These are phyloP conservation scores for Chlamydomonas sp. DNA, from an alignment of 139 green algal species.

Conservation along the genomic window DNA sequence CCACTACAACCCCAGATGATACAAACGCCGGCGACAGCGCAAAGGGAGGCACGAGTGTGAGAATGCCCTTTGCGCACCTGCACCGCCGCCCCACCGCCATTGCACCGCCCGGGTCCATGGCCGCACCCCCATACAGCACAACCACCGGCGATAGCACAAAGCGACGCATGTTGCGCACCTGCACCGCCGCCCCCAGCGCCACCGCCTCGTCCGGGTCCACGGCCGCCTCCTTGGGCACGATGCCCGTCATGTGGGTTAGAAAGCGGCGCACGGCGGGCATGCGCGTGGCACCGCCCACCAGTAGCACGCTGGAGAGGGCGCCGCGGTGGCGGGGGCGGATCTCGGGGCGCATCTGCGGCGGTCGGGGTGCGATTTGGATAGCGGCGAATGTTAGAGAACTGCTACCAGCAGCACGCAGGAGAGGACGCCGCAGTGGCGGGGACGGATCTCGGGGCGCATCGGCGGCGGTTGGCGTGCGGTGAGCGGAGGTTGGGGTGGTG, in stretches of 20 bases:
- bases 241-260: constrained; percentile 88
- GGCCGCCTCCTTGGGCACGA: constrained; percentile 52
- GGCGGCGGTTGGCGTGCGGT: constrained; percentile 13
- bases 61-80: not conserved
- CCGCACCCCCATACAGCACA: not conserved
- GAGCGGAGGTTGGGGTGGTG: no score
- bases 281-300: constrained; percentile 90
- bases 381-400: constrained; percentile 39
- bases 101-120: constrained; percentile 88
- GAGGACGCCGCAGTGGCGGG: constrained; percentile 72
- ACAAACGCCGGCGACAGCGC: no score
- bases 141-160: no score
- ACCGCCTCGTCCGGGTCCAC: constrained; percentile 90
- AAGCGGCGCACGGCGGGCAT: constrained; percentile 84
- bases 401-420: constrained; percentile 83
- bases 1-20: no score
- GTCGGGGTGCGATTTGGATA: not conserved
- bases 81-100: not conserved
- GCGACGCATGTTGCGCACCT: constrained; percentile 26
- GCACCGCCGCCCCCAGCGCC: constrained; percentile 86
- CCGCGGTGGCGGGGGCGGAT: constrained; percentile 74
- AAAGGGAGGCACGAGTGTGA: no score
- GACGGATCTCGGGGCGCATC: constrained; percentile 66
- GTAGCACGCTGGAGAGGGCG: constrained; percentile 77
- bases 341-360: constrained; percentile 52